These are phyloP conservation scores for Cochliopodium minus DNA, from an alignment of 208 protist genomes.

Conservation along the genomic window DNA sequence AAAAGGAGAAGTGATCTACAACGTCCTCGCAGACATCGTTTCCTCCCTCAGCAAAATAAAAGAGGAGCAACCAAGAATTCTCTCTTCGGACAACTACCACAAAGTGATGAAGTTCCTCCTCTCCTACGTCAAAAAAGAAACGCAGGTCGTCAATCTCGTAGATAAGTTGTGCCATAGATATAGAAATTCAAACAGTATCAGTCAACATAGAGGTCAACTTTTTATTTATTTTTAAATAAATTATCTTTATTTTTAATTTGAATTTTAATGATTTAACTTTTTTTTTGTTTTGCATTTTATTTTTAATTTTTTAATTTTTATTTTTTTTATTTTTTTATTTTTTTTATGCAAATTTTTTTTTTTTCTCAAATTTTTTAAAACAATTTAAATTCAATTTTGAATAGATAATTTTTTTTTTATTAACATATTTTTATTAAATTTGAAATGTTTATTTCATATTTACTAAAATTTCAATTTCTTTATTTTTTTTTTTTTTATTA, in stretches of 20 bases:
- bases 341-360: no score
- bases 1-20: neutral
- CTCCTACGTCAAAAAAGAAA: slow-evolving; percentile 28
- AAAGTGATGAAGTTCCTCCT: slow-evolving; percentile 38
- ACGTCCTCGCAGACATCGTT: neutral
- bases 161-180: slow-evolving; percentile 43
- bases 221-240: neutral
- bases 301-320: no score
- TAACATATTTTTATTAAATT: no score
- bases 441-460: no score
- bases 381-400: no score
- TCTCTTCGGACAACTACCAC: slow-evolving; percentile 15
- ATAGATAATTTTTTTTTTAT: no score
- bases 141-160: slow-evolving; percentile 33
- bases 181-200: neutral
- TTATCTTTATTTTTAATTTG: neutral
- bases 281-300: no score
- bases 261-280: slow-evolving; percentile 2
- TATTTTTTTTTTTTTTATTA: no score
- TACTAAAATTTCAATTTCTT: no score
- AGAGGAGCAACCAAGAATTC: neutral
- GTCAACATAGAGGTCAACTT: neutral
- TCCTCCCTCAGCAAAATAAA: neutral
- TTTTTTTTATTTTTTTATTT: no score
- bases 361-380: no score